phyloP scores from a whole-genome alignment of 192 early-diverging fungal genomes.

The Umbelopsis ramanniana region DNA sequence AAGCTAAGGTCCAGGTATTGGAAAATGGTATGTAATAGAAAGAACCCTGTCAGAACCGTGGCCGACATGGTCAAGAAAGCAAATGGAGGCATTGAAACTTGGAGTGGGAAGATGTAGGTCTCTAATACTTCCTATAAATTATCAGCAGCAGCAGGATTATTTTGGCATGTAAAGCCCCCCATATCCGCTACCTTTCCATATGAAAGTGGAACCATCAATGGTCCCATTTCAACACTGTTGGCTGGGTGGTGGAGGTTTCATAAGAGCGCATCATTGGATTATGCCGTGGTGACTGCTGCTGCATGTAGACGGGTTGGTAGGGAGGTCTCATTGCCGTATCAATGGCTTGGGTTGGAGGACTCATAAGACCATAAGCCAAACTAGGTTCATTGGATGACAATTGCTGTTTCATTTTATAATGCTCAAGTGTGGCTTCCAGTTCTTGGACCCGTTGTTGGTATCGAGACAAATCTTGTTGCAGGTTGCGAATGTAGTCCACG shows the following conservation, averaged over 20 bases:
- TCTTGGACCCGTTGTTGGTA: slow-evolving; percentile 33
- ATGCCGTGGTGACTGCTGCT: slow-evolving; percentile 2
- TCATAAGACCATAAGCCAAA: slow-evolving; percentile 18
- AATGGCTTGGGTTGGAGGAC: slow-evolving; percentile 9
- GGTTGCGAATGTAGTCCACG: slow-evolving; percentile 83
- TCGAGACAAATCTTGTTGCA: slow-evolving; percentile 28
- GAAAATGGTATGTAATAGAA: neutral
- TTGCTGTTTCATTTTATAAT: slow-evolving; percentile 29
- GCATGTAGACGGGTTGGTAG: neutral
- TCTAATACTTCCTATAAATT: neutral
- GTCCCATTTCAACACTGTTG: slow-evolving; percentile 5
- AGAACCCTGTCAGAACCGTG: neutral
- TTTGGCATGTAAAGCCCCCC: neutral
- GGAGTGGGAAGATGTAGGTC: neutral
- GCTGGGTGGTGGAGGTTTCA: slow-evolving; percentile 2
- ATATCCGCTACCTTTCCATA: neutral
- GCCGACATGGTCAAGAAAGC: neutral
- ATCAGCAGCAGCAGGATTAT: neutral
- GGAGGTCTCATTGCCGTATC: slow-evolving; percentile 3
- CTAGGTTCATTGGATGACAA: slow-evolving; percentile 12
- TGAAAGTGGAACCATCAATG: neutral
- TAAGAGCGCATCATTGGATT: neutral
- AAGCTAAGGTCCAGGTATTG: neutral
- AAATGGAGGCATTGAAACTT: neutral
- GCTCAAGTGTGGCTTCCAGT: slow-evolving; percentile 29